phyloP scores from a whole-genome alignment of 768 basidiomycete species.

The Crepidotus variabilis region DNA sequence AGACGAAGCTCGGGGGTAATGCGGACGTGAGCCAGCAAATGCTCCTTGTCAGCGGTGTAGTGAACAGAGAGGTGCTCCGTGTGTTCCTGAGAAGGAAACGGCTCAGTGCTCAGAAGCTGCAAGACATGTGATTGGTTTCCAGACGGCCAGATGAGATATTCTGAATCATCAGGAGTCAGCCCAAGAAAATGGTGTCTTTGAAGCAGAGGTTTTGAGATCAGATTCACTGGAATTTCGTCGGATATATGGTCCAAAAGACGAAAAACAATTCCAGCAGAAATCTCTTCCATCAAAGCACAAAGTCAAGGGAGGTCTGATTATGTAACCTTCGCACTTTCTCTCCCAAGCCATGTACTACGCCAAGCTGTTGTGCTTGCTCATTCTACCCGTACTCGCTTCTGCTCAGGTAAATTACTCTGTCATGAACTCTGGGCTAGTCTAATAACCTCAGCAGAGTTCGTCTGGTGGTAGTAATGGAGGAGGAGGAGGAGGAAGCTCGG shows the following conservation, averaged over 20 bases:
- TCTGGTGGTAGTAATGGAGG: slow-evolving; percentile 5
- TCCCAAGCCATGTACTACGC: not conserved
- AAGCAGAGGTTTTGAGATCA: slow-evolving; percentile 54
- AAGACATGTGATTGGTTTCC: slow-evolving; percentile 28
- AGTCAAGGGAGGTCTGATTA: not conserved
- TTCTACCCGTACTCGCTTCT: not conserved
- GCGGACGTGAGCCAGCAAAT: slow-evolving; percentile 53
- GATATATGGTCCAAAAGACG: slow-evolving; percentile 55
- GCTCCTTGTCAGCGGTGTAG: slow-evolving; percentile 46
- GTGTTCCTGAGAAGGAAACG: slow-evolving; percentile 12
- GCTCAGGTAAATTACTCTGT: slow-evolving; percentile 35
- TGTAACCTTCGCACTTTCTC: not conserved
- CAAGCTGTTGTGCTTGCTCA: not conserved
- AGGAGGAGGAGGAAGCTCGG: not conserved
- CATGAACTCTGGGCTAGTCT: not conserved
- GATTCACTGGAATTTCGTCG: slow-evolving; percentile 52
- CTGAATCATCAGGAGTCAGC: slow-evolving; percentile 43
- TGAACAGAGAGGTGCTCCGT: slow-evolving; percentile 19
- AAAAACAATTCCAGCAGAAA: slow-evolving; percentile 37
- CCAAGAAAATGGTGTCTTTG: slow-evolving; percentile 66
- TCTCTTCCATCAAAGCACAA: slow-evolving; percentile 4
- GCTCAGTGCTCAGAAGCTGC: slow-evolving; percentile 30
- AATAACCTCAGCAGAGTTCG: not conserved
- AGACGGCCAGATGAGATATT: slow-evolving; percentile 71
- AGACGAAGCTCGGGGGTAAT: slow-evolving; percentile 51